Evolutionary conservation across 1,284 basidiomycete species (phyloP).

Genomic region (Farysia itapuensis): DNA sequence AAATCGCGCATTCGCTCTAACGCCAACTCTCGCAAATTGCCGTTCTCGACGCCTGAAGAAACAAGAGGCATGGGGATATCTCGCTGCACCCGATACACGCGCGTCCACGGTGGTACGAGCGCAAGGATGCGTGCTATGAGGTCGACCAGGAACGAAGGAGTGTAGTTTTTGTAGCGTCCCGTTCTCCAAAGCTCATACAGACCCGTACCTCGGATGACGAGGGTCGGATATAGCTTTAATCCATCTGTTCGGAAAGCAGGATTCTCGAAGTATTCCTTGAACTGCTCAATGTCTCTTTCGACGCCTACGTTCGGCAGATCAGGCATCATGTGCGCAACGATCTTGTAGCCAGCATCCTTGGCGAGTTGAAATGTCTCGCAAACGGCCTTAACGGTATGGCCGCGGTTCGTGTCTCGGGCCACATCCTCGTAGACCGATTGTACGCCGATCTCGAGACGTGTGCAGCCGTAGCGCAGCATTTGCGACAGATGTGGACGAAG

Average conservation of each 20-base stretch:
- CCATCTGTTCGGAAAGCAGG: constrained; percentile 96
- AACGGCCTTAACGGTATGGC: constrained; percentile 94
- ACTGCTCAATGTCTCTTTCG: constrained; percentile 96
- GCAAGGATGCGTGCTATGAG: constrained; percentile 94
- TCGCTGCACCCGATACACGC: constrained; percentile 83
- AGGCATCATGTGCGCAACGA: constrained; percentile 67
- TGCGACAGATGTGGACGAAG: constrained; percentile 94
- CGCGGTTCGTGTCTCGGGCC: constrained; percentile 92
- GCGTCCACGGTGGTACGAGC: constrained; percentile 96
- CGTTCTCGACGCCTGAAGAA: constrained; percentile 97
- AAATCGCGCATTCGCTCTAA: constrained; percentile 98
- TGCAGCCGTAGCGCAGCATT: constrained; percentile 99
- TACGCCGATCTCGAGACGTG: constrained; percentile 94
- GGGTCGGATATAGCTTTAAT: constrained; percentile 95
- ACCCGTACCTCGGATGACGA: constrained; percentile 97
- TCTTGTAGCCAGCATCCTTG: constrained; percentile 98
- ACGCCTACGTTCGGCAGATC: constrained; percentile 91
- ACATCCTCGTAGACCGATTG: constrained; percentile 99
- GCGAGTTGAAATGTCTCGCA: constrained; percentile 96
- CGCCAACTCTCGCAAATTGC: constrained; percentile 93
- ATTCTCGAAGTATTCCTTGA: constrained; percentile 98
- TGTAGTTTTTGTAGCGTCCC: constrained; percentile 97
- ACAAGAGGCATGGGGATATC: constrained; percentile 57
- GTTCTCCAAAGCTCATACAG: constrained; percentile 96
- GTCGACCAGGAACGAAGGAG: constrained; percentile 94